Base-by-base conservation (phyloP, 2,329 filamentous ascomycete genomes). In the Acephala macrosclerotiorum region DNA sequence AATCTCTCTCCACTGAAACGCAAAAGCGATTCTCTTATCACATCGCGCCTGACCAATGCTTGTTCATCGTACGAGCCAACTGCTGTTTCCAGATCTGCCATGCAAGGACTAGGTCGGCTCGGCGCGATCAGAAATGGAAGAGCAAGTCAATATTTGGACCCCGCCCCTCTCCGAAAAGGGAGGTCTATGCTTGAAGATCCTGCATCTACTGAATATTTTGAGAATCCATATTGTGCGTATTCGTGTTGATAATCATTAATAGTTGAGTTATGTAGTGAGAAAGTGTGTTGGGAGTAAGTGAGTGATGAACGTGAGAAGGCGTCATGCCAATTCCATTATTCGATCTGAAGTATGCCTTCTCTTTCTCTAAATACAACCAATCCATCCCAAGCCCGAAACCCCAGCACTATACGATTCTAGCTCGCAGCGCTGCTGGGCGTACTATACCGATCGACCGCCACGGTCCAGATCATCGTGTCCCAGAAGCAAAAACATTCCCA, bases 271-370 rank as follows among this genome's bases (percentile, higher is more conserved):
- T n/a, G n/a, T 20, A 22, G 25, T 11, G 45, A 49, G 11, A 3
- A 33, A 33, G 22, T 1, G 20, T n/a, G 20, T 9, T 49, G 20
- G 20, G 45, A 11, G n/a, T 22, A 25, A 25, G 20, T 22, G 20
- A 25, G 20, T 22, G n/a, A 22, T 53, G 49, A 33, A 53, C n/a
- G 49, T 25, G 33, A 53, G 49, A 53, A 16, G 49, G 6, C n/a
- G n/a, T 53, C 49, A 18, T 53, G 49, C 49, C 49, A 51, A 53
- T 29, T 9, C 49, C 49, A 53, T 53, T 53, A 53, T 53, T 53
- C 49, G 22, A 16, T 53, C 49, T 53, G 25, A 53, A 53, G 18
- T n/a, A 18, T 53, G 25, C 49, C 49, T 33, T n/a, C 49, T 29
- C 14, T 33, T 53, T 18, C 14, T 53, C 49, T 53, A 53, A 53